These are phyloP conservation scores for Boletus vermiculosoides DNA, from an alignment of 768 basidiomycete genomes.

Conservation along the genomic window DNA sequence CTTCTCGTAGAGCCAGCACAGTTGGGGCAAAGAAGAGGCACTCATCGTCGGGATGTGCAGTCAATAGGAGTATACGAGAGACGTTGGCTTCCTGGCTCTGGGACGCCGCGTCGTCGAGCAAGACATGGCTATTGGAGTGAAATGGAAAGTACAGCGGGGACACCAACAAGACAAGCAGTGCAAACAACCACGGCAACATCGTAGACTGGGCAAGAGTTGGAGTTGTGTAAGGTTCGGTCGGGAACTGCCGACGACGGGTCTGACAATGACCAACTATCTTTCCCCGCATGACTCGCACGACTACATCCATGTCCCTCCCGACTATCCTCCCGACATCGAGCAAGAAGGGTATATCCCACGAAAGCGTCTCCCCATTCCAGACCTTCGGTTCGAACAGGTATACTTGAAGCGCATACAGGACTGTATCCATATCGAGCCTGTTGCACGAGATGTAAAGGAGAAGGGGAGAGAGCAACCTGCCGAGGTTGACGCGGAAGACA, in stretches of 20 bases:
- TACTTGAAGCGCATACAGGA: slow-evolving; percentile 61
- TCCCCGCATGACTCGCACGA: slow-evolving; percentile 14
- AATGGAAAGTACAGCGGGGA: slow-evolving; percentile 29
- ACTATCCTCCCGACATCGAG: slow-evolving; percentile 17
- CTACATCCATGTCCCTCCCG: slow-evolving; percentile 17
- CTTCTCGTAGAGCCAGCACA: slow-evolving; percentile 49
- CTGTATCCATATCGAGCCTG: slow-evolving; percentile 45
- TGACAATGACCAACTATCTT: slow-evolving; percentile 22
- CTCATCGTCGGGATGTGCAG: slow-evolving; percentile 95
- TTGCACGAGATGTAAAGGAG: slow-evolving; percentile 23
- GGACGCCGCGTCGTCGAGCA: slow-evolving; percentile 8
- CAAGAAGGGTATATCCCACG: slow-evolving; percentile 22
- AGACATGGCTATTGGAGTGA: slow-evolving; percentile 22
- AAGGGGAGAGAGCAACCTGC: slow-evolving; percentile 29
- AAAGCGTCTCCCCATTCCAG: slow-evolving; percentile 62
- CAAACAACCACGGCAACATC: slow-evolving; percentile 20
- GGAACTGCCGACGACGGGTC: slow-evolving; percentile 20
- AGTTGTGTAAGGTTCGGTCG: slow-evolving; percentile 9
- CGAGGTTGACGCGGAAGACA: slow-evolving; percentile 19
- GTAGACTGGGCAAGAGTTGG: background rate
- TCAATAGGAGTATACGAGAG: slow-evolving; percentile 59
- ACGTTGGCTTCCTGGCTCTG: background rate
- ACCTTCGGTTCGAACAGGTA: slow-evolving; percentile 73
- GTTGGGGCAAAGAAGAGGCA: slow-evolving; percentile 93
- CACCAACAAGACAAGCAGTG: slow-evolving; percentile 13